Evolutionary conservation across 2,329 filamentous ascomycete species (phyloP), one percentile per base, ranked within the genome.

Genomic region (Aspergillus brasiliensis): DNA sequence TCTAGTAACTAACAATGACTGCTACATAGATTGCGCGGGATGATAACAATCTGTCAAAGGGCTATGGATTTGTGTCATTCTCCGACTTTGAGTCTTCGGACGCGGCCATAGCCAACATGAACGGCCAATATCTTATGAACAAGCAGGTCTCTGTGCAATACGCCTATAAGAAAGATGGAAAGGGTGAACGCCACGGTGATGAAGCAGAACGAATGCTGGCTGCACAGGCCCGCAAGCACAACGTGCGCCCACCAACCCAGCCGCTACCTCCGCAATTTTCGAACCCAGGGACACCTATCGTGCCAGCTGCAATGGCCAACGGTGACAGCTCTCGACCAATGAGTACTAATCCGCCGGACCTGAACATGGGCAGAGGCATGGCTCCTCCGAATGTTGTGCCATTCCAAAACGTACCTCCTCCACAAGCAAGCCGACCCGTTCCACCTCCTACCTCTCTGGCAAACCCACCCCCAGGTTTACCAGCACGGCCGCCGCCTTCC

Each of bases 91-190:
- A 98, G 72, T 90, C 92, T 68, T 95, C 92, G 10, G 95, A 99
- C 72, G 89, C 91, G 63, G 93, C 95, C 44, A 91, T 96, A 64
- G 85, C 88, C 66, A 95, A 94, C 75, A 93, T 99, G 90, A 91
- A 97, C 75, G 92, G 92, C 54, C 93, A 98, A 80, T 98, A 95
- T 77, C 86, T 99, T 62, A 93, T 96, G 83, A 97, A 95, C 82
- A 97, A 97, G 80, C 91, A 97, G 77, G 90, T 98, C 69, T 91
- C 90, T 2, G 95, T 99, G 47, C 94, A 98, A 78, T 99, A 98
- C 77, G 95, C 95, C 40, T 98, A 97, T 85, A 99, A 99, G 84
- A 98, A 98, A 79, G 95, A 99, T 72, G 95, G 95, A 67, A 97
- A 97, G 80, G 94, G 94, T 69, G 94, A 98, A 80, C 84, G 95